These are phyloP conservation scores for Epichloe sp. DNA, from an alignment of 2,329 filamentous ascomycete species.

Conservation along the genomic window DNA sequence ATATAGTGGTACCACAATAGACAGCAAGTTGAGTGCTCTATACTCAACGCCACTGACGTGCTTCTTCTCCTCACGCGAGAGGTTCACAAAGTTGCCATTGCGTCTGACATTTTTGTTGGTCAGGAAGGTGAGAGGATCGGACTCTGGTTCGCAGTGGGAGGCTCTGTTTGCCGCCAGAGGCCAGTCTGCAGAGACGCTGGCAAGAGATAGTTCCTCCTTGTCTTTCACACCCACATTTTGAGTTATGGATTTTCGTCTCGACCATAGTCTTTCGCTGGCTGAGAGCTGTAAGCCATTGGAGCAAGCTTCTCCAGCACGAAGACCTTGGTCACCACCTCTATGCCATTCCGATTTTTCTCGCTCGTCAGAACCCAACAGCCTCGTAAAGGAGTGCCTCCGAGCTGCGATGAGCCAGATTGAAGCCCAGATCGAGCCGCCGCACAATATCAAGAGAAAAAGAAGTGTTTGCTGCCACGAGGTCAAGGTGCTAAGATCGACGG, in stretches of 20 bases:
- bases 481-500: conserved; percentile 48
- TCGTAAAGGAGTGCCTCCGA: conserved; percentile 48
- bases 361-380: conserved; percentile 40
- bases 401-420: conserved; percentile 50
- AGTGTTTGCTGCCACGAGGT: conserved; percentile 57
- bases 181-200: neutral
- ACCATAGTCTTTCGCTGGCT: neutral
- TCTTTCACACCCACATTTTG: neutral
- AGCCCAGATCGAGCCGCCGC: conserved; percentile 56
- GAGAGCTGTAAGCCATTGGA: neutral
- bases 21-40: conserved; percentile 45
- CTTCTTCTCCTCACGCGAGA: conserved; percentile 40
- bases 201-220: too few relatives aligned
- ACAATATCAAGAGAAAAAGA: conserved; percentile 50
- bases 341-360: neutral
- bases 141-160: neutral
- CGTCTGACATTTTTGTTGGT: conserved; percentile 22
- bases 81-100: conserved; percentile 41
- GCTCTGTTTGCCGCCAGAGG: neutral
- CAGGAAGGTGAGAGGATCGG: neutral
- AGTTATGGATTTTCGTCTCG: neutral
- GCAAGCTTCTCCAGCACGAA: neutral
- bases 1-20: conserved; percentile 47
- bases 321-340: neutral
- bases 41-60: conserved; percentile 31